Evolutionary conservation across 768 basidiomycete species (phyloP).

Genomic region (Calocybe cyanea): DNA sequence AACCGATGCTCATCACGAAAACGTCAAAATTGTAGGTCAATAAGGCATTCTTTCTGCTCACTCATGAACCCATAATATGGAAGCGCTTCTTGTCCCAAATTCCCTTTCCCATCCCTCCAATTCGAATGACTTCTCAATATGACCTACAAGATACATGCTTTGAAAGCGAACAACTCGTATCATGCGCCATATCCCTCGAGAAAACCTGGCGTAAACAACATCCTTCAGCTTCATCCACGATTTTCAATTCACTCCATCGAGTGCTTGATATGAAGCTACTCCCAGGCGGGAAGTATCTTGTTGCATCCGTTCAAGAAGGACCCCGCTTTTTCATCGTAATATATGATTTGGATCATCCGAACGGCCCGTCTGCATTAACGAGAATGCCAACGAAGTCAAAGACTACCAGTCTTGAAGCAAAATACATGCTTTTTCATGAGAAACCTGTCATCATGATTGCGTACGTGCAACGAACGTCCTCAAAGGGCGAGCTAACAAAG

Average conservation of each 20-base stretch:
- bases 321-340: slow-evolving; percentile 48
- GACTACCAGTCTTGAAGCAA: slow-evolving; percentile 56
- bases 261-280: slow-evolving; percentile 53
- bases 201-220: slow-evolving; percentile 50
- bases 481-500: slow-evolving; percentile 16
- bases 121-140: slow-evolving; percentile 56
- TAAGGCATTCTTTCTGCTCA: slow-evolving; percentile 56
- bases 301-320: slow-evolving; percentile 54
- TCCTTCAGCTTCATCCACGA: slow-evolving; percentile 28
- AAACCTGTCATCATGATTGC: slow-evolving; percentile 53
- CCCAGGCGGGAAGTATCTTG: slow-evolving; percentile 65
- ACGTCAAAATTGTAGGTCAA: slow-evolving; percentile 41
- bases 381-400: slow-evolving; percentile 45
- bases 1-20: not conserved
- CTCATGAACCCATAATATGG: slow-evolving; percentile 68
- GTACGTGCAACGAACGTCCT: slow-evolving; percentile 39
- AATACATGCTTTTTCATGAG: slow-evolving; percentile 47
- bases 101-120: slow-evolving; percentile 53
- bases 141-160: slow-evolving; percentile 31
- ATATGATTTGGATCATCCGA: slow-evolving; percentile 53
- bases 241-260: slow-evolving; percentile 29
- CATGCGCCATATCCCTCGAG: slow-evolving; percentile 55
- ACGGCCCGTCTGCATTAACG: slow-evolving; percentile 42
- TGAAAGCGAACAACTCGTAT: slow-evolving; percentile 56
- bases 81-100: slow-evolving; percentile 55